Base-by-base conservation (phyloP, 257 asterid genomes). In the Rauvolfia tetraphylla region DNA sequence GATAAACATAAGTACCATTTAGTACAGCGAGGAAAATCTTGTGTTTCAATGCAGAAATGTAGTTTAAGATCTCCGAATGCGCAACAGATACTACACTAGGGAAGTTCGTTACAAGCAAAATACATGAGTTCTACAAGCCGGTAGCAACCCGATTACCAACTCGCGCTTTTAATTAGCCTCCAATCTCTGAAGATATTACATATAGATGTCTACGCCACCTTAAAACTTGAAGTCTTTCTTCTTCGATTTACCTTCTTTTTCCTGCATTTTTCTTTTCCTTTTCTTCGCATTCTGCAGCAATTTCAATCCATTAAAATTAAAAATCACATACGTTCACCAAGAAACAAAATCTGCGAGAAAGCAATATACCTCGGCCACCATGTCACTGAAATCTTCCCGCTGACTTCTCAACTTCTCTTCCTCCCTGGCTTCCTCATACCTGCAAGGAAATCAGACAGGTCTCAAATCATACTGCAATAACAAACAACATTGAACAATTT, bases 341-440 rank as follows among this genome's bases (percentile, higher is more conserved):
- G 27, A 33, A 48, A 33, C 23, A 36, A 17, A 68, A 25, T 20
- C 11, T 36, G 14, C 9, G 53, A 27, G 3, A 38, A 1, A n/a
- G 11, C 9, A 22, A 61, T 65, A 33, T 41, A 95, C 99, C 97
- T 92, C 99, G 8, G 97, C 98, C 75, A 95, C 99, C 98, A 95
- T 90, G 85, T 95, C 99, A 78, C 98, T 95, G 87, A 95, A 95
- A 84, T 95, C 98, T 89, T 95, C 98, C 33, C 88, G 84, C 85
- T 95, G 96, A 56, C 83, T 91, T 10, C 94, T 90, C 81, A 87
- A 72, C 74, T 95, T 92, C 84, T 91, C 99, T 87, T 95, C 98
- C 82, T 95, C 99, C 85, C 99, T 89, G 62, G 97, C 99, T 86
- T 95, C 98, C 85, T 90, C 97, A 6, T 95, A 92, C 85, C 98